Evolutionary conservation across 2,329 filamentous ascomycete genomes (phyloP).

Genomic region (Iodosphaeria phyllophila): DNA sequence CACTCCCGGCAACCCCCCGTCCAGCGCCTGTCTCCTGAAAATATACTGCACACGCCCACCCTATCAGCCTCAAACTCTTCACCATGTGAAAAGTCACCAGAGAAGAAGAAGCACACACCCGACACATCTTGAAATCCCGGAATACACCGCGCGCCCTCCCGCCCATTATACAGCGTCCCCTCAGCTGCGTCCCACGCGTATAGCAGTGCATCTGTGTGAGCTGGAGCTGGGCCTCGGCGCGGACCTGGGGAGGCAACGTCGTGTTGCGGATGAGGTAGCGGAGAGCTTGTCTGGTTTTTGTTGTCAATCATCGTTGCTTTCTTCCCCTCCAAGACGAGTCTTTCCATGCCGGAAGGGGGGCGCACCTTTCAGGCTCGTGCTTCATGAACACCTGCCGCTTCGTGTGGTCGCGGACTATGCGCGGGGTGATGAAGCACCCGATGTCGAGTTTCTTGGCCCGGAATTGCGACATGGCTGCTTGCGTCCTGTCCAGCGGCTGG

Average conservation of each 20-base stretch:
- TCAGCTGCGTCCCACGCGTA: slow-evolving; percentile 81
- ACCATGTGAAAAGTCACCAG: slow-evolving; percentile 6
- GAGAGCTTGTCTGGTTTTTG: slow-evolving; percentile 55
- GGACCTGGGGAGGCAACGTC: slow-evolving; percentile 58
- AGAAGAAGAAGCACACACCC: slow-evolving; percentile 42
- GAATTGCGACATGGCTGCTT: slow-evolving; percentile 74
- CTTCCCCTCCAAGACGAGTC: background rate
- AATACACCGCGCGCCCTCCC: slow-evolving; percentile 86
- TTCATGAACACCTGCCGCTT: slow-evolving; percentile 87
- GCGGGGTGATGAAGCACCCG: slow-evolving; percentile 71
- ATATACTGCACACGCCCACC: slow-evolving; percentile 45
- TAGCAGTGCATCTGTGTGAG: slow-evolving; percentile 92
- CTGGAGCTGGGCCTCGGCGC: slow-evolving; percentile 84
- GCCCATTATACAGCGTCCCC: slow-evolving; percentile 80
- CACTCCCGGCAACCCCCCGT: slow-evolving; percentile 74
- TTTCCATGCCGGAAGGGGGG: background rate
- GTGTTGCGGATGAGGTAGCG: slow-evolving; percentile 91
- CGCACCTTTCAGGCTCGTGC: slow-evolving; percentile 71
- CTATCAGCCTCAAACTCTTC: background rate
- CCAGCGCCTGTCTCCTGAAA: slow-evolving; percentile 78
- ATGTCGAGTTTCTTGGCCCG: slow-evolving; percentile 79
- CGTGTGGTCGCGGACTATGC: slow-evolving; percentile 81
- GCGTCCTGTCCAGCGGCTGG: too few relatives aligned
- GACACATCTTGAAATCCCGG: slow-evolving; percentile 76
- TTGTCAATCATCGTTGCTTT: background rate